Conservation (phyloP, 2,329 filamentous ascomycete species). For the Exophiala spinifera region DNA sequence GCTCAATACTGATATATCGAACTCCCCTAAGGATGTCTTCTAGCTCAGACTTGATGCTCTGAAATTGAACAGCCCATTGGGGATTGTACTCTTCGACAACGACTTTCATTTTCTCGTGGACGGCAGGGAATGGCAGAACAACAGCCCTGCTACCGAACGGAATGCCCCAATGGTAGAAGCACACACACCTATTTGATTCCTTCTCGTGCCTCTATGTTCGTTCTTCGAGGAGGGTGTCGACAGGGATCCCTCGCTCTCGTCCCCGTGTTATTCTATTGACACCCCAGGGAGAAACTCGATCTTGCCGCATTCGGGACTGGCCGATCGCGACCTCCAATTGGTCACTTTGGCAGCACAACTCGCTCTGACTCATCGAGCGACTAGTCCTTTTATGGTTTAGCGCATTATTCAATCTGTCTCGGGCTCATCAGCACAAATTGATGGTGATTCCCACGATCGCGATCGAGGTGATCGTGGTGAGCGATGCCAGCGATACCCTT, state of each 20-base stretch:
- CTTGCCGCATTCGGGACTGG: too few relatives aligned
- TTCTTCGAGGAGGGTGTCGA: too few relatives aligned
- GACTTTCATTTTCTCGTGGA: constrained; percentile 8
- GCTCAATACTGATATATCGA: constrained; percentile 32
- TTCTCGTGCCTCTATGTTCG: too few relatives aligned
- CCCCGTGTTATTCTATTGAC: too few relatives aligned
- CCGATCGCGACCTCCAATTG: background rate
- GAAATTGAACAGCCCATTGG: constrained; percentile 17
- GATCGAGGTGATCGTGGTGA: background rate
- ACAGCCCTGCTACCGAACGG: too few relatives aligned
- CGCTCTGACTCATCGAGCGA: background rate
- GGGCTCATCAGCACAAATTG: too few relatives aligned
- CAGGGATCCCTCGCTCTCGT: too few relatives aligned
- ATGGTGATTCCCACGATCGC: too few relatives aligned
- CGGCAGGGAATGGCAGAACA: too few relatives aligned
- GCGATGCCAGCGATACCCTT: background rate
- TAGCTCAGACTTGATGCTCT: constrained; percentile 19
- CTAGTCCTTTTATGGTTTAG: background rate
- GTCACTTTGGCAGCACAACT: background rate
- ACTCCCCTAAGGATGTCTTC: constrained; percentile 17
- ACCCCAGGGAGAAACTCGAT: too few relatives aligned
- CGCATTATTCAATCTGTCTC: background rate
- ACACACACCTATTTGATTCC: too few relatives aligned
- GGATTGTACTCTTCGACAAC: constrained; percentile 22
- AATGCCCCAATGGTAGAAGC: too few relatives aligned